These are phyloP conservation scores for Striga asiatica DNA, from an alignment of 257 asterid species.

Conservation along the genomic window DNA sequence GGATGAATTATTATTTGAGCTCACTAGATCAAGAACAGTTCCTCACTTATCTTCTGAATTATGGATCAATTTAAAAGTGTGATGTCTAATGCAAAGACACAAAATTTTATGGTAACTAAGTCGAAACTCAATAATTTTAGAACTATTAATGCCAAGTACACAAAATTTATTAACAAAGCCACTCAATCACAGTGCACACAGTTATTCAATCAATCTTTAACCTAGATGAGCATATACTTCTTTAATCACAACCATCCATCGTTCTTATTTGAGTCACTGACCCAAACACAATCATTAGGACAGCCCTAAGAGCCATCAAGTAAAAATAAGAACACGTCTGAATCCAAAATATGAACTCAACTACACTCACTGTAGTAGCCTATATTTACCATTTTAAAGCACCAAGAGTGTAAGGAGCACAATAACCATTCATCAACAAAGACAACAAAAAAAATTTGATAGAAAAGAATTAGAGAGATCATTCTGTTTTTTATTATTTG, in stretches of 20 bases:
- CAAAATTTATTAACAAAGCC: not conserved
- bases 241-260: not conserved
- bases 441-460: not conserved
- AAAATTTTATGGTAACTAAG: no score
- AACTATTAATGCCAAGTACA: not conserved
- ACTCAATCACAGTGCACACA: not conserved
- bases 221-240: not conserved
- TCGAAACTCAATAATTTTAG: no score
- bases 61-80: no score
- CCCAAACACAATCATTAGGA: not conserved
- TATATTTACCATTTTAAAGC: not conserved
- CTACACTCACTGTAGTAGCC: not conserved
- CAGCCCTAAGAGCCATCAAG: not conserved
- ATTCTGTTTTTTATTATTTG: constrained; percentile 13
- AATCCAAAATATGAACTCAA: not conserved
- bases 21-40: no score
- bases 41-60: no score
- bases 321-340: not conserved
- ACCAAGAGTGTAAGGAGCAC: not conserved
- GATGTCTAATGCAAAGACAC: no score
- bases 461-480: constrained; percentile 3
- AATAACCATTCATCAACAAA: constrained; percentile 5
- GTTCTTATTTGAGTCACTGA: not conserved
- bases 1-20: no score
- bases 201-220: not conserved